These are phyloP conservation scores for Colletotrichum tamarilloi DNA, from an alignment of 2,329 filamentous ascomycete species.

Conservation along the genomic window DNA sequence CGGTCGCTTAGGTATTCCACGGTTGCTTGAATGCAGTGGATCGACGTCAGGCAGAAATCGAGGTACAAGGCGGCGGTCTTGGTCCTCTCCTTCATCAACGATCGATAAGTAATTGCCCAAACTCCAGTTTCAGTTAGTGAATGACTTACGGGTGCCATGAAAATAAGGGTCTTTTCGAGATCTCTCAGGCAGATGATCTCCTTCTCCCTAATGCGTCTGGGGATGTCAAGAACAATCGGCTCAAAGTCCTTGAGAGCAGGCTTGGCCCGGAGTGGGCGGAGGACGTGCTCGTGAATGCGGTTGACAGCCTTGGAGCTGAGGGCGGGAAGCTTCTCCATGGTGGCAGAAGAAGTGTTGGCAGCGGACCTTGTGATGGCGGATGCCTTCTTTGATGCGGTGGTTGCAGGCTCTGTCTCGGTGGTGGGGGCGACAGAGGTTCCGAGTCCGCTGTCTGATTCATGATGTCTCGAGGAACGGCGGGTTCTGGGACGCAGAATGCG, in stretches of 20 bases:
- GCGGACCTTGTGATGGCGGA: slow-evolving; percentile 73
- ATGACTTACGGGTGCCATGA: slow-evolving; percentile 92
- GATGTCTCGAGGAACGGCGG: slow-evolving; percentile 69
- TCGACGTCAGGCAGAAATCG: slow-evolving; percentile 89
- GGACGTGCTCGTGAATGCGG: slow-evolving; percentile 82
- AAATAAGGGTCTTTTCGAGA: slow-evolving; percentile 92
- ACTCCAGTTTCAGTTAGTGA: slow-evolving; percentile 61
- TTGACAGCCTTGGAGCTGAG: slow-evolving; percentile 77
- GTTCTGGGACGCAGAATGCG: slow-evolving; percentile 65
- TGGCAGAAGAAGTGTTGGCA: slow-evolving; percentile 55
- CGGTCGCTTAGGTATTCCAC: slow-evolving; percentile 87
- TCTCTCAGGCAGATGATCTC: slow-evolving; percentile 92
- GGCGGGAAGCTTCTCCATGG: slow-evolving; percentile 62
- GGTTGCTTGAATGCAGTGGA: slow-evolving; percentile 89
- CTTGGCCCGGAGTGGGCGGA: slow-evolving; percentile 82
- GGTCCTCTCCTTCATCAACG: slow-evolving; percentile 81
- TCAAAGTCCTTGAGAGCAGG: slow-evolving; percentile 82
- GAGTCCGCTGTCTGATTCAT: slow-evolving; percentile 88
- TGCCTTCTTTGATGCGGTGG: slow-evolving; percentile 53
- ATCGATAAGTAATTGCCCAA: slow-evolving; percentile 76
- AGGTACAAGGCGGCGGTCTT: slow-evolving; percentile 79
- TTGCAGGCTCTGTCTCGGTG: slow-evolving; percentile 58
- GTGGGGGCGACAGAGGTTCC: slow-evolving; percentile 82
- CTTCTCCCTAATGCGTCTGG: slow-evolving; percentile 82
- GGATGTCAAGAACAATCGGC: slow-evolving; percentile 81